Evolutionary conservation across 2,329 filamentous ascomycete genomes (phyloP), one percentile per base, ranked within the genome.

Genomic region (Hypoxylon sp.): DNA sequence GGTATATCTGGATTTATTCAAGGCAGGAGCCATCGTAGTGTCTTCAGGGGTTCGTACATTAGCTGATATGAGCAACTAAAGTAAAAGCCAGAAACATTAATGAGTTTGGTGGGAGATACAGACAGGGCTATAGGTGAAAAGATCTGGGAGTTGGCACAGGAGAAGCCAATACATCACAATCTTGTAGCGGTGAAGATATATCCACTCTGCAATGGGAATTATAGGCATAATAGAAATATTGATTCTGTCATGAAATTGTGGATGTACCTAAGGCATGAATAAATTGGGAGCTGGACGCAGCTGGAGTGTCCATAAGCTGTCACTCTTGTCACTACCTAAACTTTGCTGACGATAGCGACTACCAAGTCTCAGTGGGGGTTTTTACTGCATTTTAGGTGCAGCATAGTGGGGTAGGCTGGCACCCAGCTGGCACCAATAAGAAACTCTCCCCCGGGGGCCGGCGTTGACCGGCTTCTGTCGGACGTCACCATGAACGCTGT

Each of bases 391-490:
- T 9, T n/a, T 9, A 18, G 36, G 36, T 9, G 16, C 36, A 38
- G 4, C 1, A 2, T 18, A 18, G 30, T 30, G 28, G 11, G 5
- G n/a, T 6, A 4, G 14, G 33, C 16, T 8, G 36, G 36, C 16
- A 30, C 18, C 26, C 30, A 46, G 36, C 18, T 58, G 16, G 52
- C 54, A 56, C 65, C 63, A 63, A 68, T 64, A 45, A 36, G 51
- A 68, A 52, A 14, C 20, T 24, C 33, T 50, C 38, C 30, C 20
- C 44, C 71, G 72, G 72, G 67, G 61, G 48, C 67, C 72, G 72
- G 64, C 72, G 71, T 63, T 63, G 66, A 64, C 72, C 72, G 71
- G 67, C 64, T 68, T 59, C 53, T 46, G 58, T 70, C 67, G 60
- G 61, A 66, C 70, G 61, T 65, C 53, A 64, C 61, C 61, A 56